Evolutionary conservation across 768 basidiomycete genomes (phyloP).

Genomic region (Leccinellum rugosiceps): DNA sequence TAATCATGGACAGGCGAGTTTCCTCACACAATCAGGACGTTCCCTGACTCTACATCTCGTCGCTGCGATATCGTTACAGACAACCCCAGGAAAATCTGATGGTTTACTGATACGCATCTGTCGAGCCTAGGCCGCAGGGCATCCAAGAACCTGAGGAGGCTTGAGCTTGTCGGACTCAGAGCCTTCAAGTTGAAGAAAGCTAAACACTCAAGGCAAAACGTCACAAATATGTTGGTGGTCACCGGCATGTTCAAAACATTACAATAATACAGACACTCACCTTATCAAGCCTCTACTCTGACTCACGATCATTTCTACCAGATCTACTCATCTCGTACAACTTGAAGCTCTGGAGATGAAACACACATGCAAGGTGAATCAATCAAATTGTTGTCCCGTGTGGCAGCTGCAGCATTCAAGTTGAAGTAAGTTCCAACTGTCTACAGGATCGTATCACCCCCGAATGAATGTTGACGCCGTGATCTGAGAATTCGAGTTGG

Average conservation of each 20-base stretch:
- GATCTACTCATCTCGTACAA: neutral
- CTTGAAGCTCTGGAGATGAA: neutral
- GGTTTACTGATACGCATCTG: too few relatives aligned
- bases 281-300: neutral
- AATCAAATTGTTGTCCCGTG: neutral
- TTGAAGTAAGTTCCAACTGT: neutral
- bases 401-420: neutral
- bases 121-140: too few relatives aligned
- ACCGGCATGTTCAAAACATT: neutral
- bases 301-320: neutral
- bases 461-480: neutral
- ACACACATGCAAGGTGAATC: neutral
- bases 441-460: neutral
- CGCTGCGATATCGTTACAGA: too few relatives aligned
- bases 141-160: too few relatives aligned
- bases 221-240: neutral
- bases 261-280: neutral
- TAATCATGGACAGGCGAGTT: too few relatives aligned
- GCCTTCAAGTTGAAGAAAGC: neutral
- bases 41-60: too few relatives aligned
- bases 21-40: too few relatives aligned
- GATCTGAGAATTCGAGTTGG: too few relatives aligned
- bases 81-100: too few relatives aligned
- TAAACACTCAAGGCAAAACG: neutral
- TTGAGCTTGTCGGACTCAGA: neutral